Base-by-base conservation (phyloP, 2,329 filamentous ascomycete species). In the Metarhizium anisopliae region DNA sequence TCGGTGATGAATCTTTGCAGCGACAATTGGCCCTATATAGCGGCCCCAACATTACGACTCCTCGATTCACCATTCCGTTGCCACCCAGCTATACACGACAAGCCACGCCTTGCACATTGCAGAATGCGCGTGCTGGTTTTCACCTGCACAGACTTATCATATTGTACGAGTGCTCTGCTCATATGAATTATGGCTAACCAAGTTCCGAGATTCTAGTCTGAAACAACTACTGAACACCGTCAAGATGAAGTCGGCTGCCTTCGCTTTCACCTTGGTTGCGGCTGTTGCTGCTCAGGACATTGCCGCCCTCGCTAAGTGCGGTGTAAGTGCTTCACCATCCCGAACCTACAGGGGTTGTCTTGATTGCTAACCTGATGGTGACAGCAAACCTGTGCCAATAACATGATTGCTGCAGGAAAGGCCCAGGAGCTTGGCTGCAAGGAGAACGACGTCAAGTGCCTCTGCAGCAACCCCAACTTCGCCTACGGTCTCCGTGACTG, bases 401-500 rank as follows among this genome's bases (percentile, higher is more conserved):
- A 78, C 71, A 81, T 84, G 78, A 60, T 76, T 47, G 63, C 66
- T 51, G 59, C 63, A n/a, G 62, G 54, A 56, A 72, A 77, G 69
- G 72, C 72, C 50, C 36, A 60, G 38, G 65, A 73, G 53, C 74
- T 83, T 40, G 73, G 74, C 58, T 84, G 81, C 69, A 55, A 58
- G 7, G 58, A 62, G 55, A 64, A 63, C 45, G 76, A 79, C 58
- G 40, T 70, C 47, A 61, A 63, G 51, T 81, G 78, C 67, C 70
- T 80, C 14, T 81, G 78, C 71, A 62, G 64, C 56, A 74, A 77
- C 59, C 45, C 59, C 49, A 63, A 78, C 70, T 81, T 78, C 67
- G 62, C 68, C 56, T 78, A 73, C 60, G 78, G 78, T 53, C 66
- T 81, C 57, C 76, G 72, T 56, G 78, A 81, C 70, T 81, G 78